Percentiles rank a stretch among this genome's conserved stretches.
Evolutionary conservation across 768 basidiomycete species (phyloP).

Genomic region (Fomitopsis serialis): DNA sequence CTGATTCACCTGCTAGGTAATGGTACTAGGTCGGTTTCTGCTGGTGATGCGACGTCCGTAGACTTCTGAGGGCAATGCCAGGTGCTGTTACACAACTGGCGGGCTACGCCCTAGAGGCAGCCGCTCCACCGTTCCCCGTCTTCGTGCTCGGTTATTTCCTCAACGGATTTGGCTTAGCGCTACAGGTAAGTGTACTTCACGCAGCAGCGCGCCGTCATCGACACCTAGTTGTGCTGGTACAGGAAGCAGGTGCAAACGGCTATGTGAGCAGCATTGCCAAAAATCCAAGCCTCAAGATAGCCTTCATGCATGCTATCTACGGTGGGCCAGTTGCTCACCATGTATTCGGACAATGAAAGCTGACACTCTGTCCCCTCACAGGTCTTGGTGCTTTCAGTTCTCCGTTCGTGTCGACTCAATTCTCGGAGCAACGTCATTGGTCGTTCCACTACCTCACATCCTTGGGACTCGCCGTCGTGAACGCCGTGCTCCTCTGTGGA

Average conservation of each 20-base stretch:
- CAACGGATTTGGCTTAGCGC: constrained; percentile 45
- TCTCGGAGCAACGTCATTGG: constrained; percentile 61
- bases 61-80: constrained; percentile 9
- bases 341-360: background rate
- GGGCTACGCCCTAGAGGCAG: constrained; percentile 47
- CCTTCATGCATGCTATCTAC: constrained; percentile 63
- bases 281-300: constrained; percentile 59
- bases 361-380: constrained; percentile 20
- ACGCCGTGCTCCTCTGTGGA: constrained; percentile 41
- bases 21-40: constrained; percentile 29
- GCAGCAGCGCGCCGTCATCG: background rate
- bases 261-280: constrained; percentile 53
- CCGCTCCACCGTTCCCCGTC: constrained; percentile 59
- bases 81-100: constrained; percentile 48
- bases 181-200: constrained; percentile 25
- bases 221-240: too few relatives aligned
- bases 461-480: constrained; percentile 57
- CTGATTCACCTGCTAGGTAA: constrained; percentile 19
- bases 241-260: constrained; percentile 73
- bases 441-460: constrained; percentile 75
- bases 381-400: constrained; percentile 62
- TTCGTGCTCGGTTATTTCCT: constrained; percentile 46
- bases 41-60: background rate
- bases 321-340: constrained; percentile 27
- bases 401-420: constrained; percentile 80